Percentiles rank a stretch among this genome's conserved stretches.
These are phyloP conservation scores for Mortierella sp. DNA, from an alignment of 371 early-diverging fungal species.

Conservation along the genomic window DNA sequence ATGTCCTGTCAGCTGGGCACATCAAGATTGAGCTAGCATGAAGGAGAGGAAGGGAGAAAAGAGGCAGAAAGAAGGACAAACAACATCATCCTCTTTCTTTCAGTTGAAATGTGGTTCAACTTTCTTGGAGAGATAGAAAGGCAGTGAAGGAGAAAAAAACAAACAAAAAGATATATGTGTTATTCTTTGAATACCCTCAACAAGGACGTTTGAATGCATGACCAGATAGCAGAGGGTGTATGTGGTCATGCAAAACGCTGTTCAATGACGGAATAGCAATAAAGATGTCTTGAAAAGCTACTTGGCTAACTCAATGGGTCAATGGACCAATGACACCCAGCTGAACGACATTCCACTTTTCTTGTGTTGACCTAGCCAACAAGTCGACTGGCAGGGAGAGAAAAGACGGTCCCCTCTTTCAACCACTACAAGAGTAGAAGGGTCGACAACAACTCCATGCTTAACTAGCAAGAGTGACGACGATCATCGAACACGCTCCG, in stretches of 20 bases:
- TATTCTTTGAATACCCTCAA: too few relatives aligned
- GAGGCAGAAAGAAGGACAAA: neutral
- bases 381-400: neutral
- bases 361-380: too few relatives aligned
- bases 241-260: neutral
- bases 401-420: neutral
- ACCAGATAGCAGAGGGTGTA: neutral
- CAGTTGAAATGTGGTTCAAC: neutral
- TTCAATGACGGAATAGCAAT: neutral
- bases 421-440: neutral
- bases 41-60: neutral
- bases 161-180: neutral
- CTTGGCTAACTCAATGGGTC: neutral
- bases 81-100: neutral
- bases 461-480: neutral
- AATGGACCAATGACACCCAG: neutral
- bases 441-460: constrained; percentile 1
- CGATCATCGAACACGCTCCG: neutral
- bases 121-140: neutral
- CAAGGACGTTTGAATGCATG: neutral
- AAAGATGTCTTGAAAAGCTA: neutral
- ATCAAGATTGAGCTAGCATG: neutral
- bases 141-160: neutral
- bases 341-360: neutral
- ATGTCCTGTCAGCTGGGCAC: constrained; percentile 4